A percentile compares a stretch with the other conserved stretches of the same genome.
phyloP scores from a whole-genome alignment of 2,329 filamentous ascomycete species.

The Amphichorda felina region DNA sequence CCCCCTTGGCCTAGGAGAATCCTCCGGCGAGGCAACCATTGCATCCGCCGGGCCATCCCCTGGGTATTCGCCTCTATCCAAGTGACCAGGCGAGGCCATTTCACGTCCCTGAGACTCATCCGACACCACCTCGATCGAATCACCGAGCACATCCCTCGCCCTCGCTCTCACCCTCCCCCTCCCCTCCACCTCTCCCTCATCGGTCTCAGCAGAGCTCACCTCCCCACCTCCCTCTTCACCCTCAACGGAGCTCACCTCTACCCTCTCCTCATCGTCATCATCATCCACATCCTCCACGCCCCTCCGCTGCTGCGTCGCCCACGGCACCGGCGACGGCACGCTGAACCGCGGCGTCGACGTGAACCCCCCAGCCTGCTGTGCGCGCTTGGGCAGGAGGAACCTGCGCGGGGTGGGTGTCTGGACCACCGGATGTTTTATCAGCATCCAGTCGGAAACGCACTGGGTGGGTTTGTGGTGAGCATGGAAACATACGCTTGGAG shows the following conservation, averaged over 20 bases:
- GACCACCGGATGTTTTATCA: neutral
- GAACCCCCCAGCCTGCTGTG: constrained; percentile 19
- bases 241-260: constrained; percentile 2
- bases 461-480: too few species aligned
- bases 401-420: constrained; percentile 26
- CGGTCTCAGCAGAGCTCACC: constrained; percentile 1
- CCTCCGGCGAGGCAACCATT: neutral
- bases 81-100: neutral
- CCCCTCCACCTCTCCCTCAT: constrained; percentile 4
- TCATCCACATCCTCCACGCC: constrained; percentile 17
- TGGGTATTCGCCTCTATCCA: constrained; percentile 4
- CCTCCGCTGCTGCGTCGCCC: constrained; percentile 13
- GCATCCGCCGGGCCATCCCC: neutral
- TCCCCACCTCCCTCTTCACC: constrained; percentile 2
- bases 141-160: constrained; percentile 3
- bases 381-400: constrained; percentile 23
- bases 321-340: constrained; percentile 12
- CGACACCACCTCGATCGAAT: constrained; percentile 7
- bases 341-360: constrained; percentile 26
- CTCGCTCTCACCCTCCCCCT: constrained; percentile 1
- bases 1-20: constrained; percentile 7
- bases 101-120: neutral
- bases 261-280: constrained; percentile 7
- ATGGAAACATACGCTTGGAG: constrained; percentile 1
- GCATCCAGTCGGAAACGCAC: too few species aligned